These are phyloP conservation scores for Sherardia arvensis DNA, from an alignment of 257 asterid genomes.

Conservation along the genomic window DNA sequence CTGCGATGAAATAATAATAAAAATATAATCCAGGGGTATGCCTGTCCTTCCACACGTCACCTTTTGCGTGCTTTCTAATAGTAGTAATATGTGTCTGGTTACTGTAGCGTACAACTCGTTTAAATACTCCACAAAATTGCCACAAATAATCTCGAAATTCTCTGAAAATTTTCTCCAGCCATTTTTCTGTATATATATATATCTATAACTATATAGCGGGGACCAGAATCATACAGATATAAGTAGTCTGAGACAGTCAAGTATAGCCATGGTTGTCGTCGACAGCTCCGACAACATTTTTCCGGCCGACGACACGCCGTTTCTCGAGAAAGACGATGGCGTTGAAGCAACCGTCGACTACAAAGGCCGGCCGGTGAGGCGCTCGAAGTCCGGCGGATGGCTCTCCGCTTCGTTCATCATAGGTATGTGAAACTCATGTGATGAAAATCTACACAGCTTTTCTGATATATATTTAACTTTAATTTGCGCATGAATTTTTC, in stretches of 20 bases:
- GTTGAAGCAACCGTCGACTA: constrained; percentile 17
- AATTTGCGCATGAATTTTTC: too few relatives aligned
- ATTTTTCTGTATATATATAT: too few relatives aligned
- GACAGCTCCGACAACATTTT: background rate
- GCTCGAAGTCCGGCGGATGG: constrained; percentile 24
- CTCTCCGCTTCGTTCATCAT: constrained; percentile 25
- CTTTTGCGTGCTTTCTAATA: background rate
- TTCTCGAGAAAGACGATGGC: constrained; percentile 7
- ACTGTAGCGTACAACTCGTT: background rate
- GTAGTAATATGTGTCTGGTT: background rate
- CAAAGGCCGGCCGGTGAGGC: constrained; percentile 15
- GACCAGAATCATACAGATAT: background rate
- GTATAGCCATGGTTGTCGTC: background rate
- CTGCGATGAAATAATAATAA: too few relatives aligned
- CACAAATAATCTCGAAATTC: background rate
- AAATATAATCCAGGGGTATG: too few relatives aligned
- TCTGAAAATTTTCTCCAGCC: background rate
- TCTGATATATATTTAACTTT: too few relatives aligned
- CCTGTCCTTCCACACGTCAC: background rate
- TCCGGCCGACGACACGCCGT: constrained; percentile 8
- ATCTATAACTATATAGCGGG: background rate
- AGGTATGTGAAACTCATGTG: constrained; percentile 1
- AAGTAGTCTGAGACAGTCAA: background rate
- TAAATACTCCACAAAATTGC: background rate
- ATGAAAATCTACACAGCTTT: too few relatives aligned